Conservation (phyloP, 2,329 filamentous ascomycete species). For the Alternaria solani region DNA sequence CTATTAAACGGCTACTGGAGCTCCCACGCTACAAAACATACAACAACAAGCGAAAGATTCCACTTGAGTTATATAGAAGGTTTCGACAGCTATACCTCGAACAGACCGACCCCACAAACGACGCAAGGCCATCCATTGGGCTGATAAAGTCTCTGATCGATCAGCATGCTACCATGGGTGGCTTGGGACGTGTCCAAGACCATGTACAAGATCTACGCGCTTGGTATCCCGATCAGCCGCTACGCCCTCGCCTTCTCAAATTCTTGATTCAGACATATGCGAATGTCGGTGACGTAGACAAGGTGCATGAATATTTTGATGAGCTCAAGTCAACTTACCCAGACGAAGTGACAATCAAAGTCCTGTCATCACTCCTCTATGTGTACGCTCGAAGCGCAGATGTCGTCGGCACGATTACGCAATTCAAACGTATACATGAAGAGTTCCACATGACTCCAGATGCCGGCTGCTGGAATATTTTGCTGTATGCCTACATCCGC, state of each 20-base stretch:
- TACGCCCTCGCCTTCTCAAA: conserved; percentile 31
- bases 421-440: conserved; percentile 68
- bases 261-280: conserved; percentile 44
- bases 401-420: conserved; percentile 63
- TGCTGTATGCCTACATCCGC: conserved; percentile 75
- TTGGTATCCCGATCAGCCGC: conserved; percentile 31
- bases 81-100: conserved; percentile 33
- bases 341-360: conserved; percentile 17
- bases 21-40: conserved; percentile 41
- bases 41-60: conserved; percentile 36
- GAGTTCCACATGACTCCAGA: conserved; percentile 67
- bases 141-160: conserved; percentile 32
- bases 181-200: conserved; percentile 27
- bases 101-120: conserved; percentile 8
- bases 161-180: conserved; percentile 29
- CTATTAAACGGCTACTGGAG: conserved; percentile 34
- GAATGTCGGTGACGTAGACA: conserved; percentile 41
- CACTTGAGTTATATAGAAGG: conserved; percentile 36
- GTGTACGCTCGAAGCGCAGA: conserved; percentile 76
- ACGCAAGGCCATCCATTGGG: conserved; percentile 29
- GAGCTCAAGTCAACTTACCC: conserved; percentile 28
- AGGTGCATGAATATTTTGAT: conserved; percentile 45
- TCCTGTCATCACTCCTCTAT: conserved; percentile 62
- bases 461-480: conserved; percentile 74
- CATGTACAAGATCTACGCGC: conserved; percentile 38